phyloP scores from a whole-genome alignment of 495 filamentous ascomycete species.

The Hypoxylon cercidicola region DNA sequence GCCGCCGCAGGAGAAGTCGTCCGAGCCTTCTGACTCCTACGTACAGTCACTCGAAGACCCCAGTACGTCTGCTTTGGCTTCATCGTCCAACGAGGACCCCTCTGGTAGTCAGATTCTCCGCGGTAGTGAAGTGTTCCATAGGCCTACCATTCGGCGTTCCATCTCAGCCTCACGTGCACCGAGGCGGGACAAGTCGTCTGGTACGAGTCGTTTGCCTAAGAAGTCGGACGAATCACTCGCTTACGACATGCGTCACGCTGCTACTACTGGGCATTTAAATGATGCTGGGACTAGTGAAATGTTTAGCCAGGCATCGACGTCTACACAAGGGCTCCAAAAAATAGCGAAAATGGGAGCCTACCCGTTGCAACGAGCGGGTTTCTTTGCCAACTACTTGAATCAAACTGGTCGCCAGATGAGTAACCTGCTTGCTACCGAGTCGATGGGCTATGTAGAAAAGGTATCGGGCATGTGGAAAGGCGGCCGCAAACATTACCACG shows the following conservation, averaged over 20 bases:
- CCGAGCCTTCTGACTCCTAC: conserved; percentile 78
- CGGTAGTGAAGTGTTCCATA: conserved; percentile 87
- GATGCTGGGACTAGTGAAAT: conserved; percentile 47
- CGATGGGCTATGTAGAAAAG: conserved; percentile 97
- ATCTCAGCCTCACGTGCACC: conserved; percentile 50
- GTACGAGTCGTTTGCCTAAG: conserved; percentile 22
- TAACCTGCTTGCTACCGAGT: conserved; percentile 85
- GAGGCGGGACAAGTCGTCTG: conserved; percentile 27
- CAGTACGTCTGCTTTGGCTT: conserved; percentile 70
- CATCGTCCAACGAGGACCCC: conserved; percentile 79
- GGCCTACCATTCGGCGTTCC: conserved; percentile 73
- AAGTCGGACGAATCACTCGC: conserved; percentile 17
- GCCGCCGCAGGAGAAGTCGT: conserved; percentile 60
- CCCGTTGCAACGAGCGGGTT: conserved; percentile 86
- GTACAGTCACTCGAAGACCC: conserved; percentile 77
- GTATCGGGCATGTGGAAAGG: conserved; percentile 98
- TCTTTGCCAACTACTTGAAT: conserved; percentile 84
- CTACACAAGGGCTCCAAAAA: conserved; percentile 72
- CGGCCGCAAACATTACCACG: conserved; percentile 86
- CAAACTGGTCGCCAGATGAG: conserved; percentile 81
- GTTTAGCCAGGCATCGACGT: conserved; percentile 37
- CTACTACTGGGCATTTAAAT: conserved; percentile 51
- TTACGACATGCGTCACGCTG: conserved; percentile 39
- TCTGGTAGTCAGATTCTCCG: conserved; percentile 92
- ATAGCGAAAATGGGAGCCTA: conserved; percentile 79